These are phyloP conservation scores for Daldinia childiae DNA, from an alignment of 495 filamentous ascomycete species.

Conservation along the genomic window DNA sequence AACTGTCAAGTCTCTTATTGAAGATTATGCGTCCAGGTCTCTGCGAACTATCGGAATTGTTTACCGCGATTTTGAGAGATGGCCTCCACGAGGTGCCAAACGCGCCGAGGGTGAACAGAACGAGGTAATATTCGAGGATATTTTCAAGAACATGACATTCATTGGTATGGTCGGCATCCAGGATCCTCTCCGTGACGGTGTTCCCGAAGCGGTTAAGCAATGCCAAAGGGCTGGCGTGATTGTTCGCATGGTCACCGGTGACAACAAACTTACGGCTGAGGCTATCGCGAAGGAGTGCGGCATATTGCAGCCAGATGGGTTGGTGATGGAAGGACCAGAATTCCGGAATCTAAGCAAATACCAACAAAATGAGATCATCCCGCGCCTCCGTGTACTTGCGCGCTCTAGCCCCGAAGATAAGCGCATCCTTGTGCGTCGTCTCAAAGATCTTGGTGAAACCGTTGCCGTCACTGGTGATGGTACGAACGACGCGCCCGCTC, in stretches of 20 bases:
- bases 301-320: slow-evolving; percentile 75
- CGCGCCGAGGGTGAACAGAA: slow-evolving; percentile 73
- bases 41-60: slow-evolving; percentile 86
- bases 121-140: slow-evolving; percentile 78
- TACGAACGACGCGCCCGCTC: slow-evolving; percentile 88
- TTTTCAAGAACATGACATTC: slow-evolving; percentile 78
- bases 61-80: slow-evolving; percentile 88
- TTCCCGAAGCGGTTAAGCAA: slow-evolving; percentile 75
- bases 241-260: slow-evolving; percentile 91
- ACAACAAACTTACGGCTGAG: slow-evolving; percentile 82
- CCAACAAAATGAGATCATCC: slow-evolving; percentile 77
- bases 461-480: slow-evolving; percentile 90
- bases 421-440: slow-evolving; percentile 75
- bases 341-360: slow-evolving; percentile 79
- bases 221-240: slow-evolving; percentile 82
- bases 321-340: slow-evolving; percentile 84
- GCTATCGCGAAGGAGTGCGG: slow-evolving; percentile 87
- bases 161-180: slow-evolving; percentile 86
- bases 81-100: slow-evolving; percentile 78
- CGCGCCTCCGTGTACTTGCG: slow-evolving; percentile 81
- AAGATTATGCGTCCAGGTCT: slow-evolving; percentile 80
- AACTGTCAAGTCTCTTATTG: slow-evolving; percentile 71
- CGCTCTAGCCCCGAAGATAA: slow-evolving; percentile 91
- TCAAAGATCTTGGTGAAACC: slow-evolving; percentile 80
- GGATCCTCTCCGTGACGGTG: slow-evolving; percentile 85